A percentile compares a stretch with the other conserved stretches of the same genome.
These are phyloP conservation scores for Clarireedia sp. DNA, from an alignment of 2,329 filamentous ascomycete species.

Conservation along the genomic window DNA sequence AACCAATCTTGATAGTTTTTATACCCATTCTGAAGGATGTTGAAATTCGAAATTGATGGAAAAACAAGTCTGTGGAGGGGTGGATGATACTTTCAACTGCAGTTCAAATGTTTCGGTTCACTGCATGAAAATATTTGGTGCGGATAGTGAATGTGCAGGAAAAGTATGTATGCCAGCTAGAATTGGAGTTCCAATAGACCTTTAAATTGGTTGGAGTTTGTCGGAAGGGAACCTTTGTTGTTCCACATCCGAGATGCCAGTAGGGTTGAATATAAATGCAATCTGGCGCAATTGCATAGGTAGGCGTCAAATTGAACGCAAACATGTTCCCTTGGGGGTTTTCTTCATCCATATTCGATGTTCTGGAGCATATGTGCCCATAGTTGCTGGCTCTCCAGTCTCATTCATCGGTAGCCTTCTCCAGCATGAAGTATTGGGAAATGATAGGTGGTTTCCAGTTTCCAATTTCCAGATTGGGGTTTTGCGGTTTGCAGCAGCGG, in stretches of 20 bases:
- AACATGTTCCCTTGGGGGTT: too few species aligned
- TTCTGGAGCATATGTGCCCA: too few species aligned
- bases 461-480: background rate
- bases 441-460: background rate
- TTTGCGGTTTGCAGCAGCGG: background rate
- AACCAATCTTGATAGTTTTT: conserved; percentile 24
- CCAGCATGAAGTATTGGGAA: background rate
- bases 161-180: background rate
- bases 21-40: conserved; percentile 15
- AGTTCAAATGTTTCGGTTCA: background rate
- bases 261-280: background rate
- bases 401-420: background rate
- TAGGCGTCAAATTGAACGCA: too few species aligned
- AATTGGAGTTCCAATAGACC: background rate
- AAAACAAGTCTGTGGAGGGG: background rate
- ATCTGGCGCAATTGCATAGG: background rate
- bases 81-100: too few species aligned
- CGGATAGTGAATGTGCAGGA: background rate
- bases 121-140: background rate
- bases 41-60: background rate
- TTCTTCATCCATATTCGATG: too few species aligned
- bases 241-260: background rate
- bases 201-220: too few species aligned
- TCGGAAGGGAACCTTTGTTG: background rate
- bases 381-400: background rate